phyloP scores from a whole-genome alignment of 768 basidiomycete genomes.

The Kwoniella shandongensis region DNA sequence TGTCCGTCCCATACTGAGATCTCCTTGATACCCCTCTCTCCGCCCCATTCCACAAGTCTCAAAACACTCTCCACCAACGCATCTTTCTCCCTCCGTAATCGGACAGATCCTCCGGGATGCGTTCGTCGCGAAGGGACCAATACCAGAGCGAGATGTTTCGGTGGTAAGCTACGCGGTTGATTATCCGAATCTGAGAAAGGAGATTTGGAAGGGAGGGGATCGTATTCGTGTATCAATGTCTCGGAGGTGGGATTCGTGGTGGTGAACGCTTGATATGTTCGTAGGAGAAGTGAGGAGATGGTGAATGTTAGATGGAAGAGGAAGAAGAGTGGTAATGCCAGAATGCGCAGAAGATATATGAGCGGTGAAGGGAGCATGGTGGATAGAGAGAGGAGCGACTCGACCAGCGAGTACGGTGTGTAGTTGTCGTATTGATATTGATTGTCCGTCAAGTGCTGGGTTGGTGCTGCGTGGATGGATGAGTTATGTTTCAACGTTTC shows the following conservation, averaged over 20 bases:
- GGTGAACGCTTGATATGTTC: slow-evolving; percentile 16
- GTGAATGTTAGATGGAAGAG: slow-evolving; percentile 17
- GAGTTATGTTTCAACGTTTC: too few relatives aligned
- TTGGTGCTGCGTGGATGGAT: too few relatives aligned
- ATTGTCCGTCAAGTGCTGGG: too few relatives aligned
- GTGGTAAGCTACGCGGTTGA: too few relatives aligned
- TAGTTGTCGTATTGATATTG: too few relatives aligned
- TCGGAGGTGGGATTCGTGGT: not conserved
- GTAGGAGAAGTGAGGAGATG: slow-evolving; percentile 8
- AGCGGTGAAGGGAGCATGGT: not conserved
- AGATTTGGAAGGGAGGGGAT: too few relatives aligned
- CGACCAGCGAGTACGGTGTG: too few relatives aligned
- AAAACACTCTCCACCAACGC: slow-evolving; percentile 10
- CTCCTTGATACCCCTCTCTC: slow-evolving; percentile 10
- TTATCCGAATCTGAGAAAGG: too few relatives aligned
- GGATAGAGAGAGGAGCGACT: too few relatives aligned
- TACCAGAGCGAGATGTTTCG: slow-evolving; percentile 17
- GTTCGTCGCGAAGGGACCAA: slow-evolving; percentile 3
- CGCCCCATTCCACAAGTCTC: slow-evolving; percentile 9
- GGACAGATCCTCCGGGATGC: not conserved
- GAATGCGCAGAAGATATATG: not conserved
- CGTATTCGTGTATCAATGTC: not conserved
- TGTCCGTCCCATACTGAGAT: slow-evolving; percentile 16
- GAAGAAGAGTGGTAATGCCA: slow-evolving; percentile 20
- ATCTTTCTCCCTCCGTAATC: slow-evolving; percentile 6